These are phyloP conservation scores for Sphaerobolus stellatus DNA, from an alignment of 1,284 basidiomycete genomes.

Conservation along the genomic window DNA sequence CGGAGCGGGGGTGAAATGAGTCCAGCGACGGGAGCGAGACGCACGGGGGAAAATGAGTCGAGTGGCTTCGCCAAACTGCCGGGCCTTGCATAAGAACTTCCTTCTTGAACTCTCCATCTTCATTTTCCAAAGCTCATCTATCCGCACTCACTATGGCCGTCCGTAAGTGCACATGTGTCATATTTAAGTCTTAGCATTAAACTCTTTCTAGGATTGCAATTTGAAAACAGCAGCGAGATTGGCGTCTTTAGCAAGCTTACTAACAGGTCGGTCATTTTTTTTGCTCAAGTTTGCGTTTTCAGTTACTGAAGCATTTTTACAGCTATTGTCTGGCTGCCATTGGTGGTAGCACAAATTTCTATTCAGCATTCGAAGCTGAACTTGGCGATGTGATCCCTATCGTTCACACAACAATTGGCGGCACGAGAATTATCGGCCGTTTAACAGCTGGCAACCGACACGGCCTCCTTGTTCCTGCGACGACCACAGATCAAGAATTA, in stretches of 20 bases:
- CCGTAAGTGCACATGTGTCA: conserved; percentile 34
- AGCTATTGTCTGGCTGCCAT: conserved; percentile 91
- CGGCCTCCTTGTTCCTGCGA: conserved; percentile 92
- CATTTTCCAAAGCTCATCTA: not conserved
- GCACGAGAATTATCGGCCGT: conserved; percentile 92
- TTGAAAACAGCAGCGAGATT: conserved; percentile 97
- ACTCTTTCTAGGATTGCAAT: conserved; percentile 70
- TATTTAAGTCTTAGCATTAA: not conserved
- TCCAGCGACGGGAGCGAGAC: too few relatives aligned
- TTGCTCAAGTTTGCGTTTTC: not conserved
- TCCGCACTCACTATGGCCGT: conserved; percentile 40
- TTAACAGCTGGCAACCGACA: conserved; percentile 94
- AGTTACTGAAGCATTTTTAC: not conserved
- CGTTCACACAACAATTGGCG: conserved; percentile 95
- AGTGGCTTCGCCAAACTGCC: conserved; percentile 1
- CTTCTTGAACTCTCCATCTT: not conserved
- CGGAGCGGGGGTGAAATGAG: too few relatives aligned
- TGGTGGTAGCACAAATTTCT: conserved; percentile 97
- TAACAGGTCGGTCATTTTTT: conserved; percentile 52
- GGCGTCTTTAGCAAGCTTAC: conserved; percentile 95
- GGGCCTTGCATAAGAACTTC: not conserved
- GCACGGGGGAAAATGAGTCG: conserved; percentile 1
- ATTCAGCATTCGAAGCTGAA: conserved; percentile 95
- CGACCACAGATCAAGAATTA: conserved; percentile 97
- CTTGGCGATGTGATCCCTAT: conserved; percentile 93